A percentile compares a stretch with the other conserved stretches of the same genome.
Conservation (phyloP, 768 basidiomycete genomes). For the Pleurotus tuoliensis region DNA sequence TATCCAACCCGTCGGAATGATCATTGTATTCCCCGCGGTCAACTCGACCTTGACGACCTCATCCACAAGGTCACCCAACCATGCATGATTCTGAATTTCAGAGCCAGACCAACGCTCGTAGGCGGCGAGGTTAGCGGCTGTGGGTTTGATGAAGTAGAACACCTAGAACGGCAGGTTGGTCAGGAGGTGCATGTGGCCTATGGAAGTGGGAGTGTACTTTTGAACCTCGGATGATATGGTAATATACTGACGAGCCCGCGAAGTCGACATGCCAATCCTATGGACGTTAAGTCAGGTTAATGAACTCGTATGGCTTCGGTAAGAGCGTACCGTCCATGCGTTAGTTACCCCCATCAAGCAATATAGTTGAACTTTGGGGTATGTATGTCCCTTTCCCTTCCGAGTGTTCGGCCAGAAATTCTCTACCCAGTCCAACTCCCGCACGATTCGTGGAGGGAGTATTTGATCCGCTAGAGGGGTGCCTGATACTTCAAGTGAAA, state of each 20-base stretch:
- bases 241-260: conserved; percentile 97
- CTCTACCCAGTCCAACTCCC: conserved; percentile 96
- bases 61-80: conserved; percentile 92
- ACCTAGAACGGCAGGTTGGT: conserved; percentile 40
- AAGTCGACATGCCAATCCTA: conserved; percentile 99
- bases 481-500: conserved; percentile 90
- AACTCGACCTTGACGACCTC: conserved; percentile 86
- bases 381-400: conserved; percentile 67
- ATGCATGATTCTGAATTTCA: conserved; percentile 80
- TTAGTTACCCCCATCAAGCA: conserved; percentile 94
- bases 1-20: conserved; percentile 96
- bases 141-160: conserved; percentile 95
- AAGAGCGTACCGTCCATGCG: conserved; percentile 82
- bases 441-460: conserved; percentile 75
- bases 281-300: background rate
- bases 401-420: conserved; percentile 86
- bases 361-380: conserved; percentile 94
- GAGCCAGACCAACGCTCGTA: conserved; percentile 95
- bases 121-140: conserved; percentile 76
- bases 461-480: conserved; percentile 77
- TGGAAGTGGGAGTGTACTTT: conserved; percentile 47
- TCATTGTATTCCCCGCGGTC: conserved; percentile 79
- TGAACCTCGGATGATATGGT: conserved; percentile 82
- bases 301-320: background rate
- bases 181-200: conserved; percentile 6